Conservation (phyloP, 805 yeast genomes). For the Yamadazyma nakazawae region DNA sequence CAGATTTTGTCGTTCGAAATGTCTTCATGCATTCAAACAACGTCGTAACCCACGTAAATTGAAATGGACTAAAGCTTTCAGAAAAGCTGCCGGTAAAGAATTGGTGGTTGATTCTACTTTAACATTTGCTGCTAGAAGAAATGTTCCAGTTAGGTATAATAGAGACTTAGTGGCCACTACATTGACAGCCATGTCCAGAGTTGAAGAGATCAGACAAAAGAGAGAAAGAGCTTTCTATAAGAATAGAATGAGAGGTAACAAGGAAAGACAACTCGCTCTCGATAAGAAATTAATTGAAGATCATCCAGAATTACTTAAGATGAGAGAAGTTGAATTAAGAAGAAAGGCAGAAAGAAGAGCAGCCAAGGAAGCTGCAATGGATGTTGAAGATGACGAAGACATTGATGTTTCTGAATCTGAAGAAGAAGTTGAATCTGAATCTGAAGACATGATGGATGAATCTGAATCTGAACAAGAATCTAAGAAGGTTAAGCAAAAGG, state of each 20-base stretch:
- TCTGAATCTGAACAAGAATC: slow-evolving; percentile 31
- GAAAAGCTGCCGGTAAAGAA: slow-evolving; percentile 98
- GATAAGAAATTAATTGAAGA: slow-evolving; percentile 87
- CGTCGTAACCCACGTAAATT: slow-evolving; percentile 98
- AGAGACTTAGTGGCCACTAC: slow-evolving; percentile 95
- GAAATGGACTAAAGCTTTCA: slow-evolving; percentile 98
- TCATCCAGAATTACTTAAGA: slow-evolving; percentile 83
- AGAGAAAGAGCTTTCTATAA: slow-evolving; percentile 98
- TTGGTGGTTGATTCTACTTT: slow-evolving; percentile 95
- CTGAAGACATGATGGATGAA: slow-evolving; percentile 29
- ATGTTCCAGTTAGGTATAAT: slow-evolving; percentile 96
- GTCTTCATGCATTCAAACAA: slow-evolving; percentile 96
- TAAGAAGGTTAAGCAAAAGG: slow-evolving; percentile 46
- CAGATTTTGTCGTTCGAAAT: slow-evolving; percentile 94
- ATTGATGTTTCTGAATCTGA: slow-evolving; percentile 43
- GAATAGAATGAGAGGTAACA: slow-evolving; percentile 98
- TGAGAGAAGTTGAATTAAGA: slow-evolving; percentile 90
- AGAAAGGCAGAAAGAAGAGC: slow-evolving; percentile 69
- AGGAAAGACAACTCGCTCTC: slow-evolving; percentile 75
- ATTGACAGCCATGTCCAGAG: slow-evolving; percentile 90
- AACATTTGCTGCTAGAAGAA: slow-evolving; percentile 95
- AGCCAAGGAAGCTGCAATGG: slow-evolving; percentile 50
- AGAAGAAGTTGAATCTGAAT: slow-evolving; percentile 46
- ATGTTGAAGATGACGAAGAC: slow-evolving; percentile 38
- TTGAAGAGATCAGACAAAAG: slow-evolving; percentile 92